These are phyloP conservation scores for Acer yangbiense DNA, from an alignment of 345 rosid species.

Conservation along the genomic window DNA sequence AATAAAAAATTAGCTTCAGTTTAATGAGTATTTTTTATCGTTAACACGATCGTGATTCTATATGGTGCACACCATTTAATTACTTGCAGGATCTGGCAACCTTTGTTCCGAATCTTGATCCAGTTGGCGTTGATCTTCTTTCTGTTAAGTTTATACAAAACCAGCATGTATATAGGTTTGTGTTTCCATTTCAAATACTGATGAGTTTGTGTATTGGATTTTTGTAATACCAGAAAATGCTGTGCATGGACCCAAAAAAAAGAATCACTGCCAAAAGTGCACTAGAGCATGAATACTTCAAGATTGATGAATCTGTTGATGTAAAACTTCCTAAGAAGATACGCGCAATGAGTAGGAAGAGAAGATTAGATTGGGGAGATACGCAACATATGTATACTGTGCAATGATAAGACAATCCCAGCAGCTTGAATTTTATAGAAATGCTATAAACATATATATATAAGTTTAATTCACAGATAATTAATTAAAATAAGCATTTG, in stretches of 20 bases:
- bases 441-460: no score
- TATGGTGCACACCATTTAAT: neutral
- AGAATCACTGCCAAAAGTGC: neutral
- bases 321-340: no score
- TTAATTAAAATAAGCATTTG: no score
- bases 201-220: neutral
- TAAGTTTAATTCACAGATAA: no score
- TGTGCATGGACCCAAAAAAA: neutral
- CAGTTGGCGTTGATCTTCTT: constrained; percentile 3
- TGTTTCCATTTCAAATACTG: neutral
- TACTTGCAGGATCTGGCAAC: neutral
- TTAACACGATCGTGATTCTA: neutral
- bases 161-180: neutral
- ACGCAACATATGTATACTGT: no score
- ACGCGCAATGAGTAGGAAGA: no score
- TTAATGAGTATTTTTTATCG: no score
- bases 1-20: no score
- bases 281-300: neutral
- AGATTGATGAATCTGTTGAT: neutral
- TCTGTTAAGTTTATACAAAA: neutral
- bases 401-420: no score
- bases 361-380: no score
- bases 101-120: neutral
- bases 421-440: no score
- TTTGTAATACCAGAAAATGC: neutral